A percentile compares a stretch with the other conserved stretches of the same genome.
phyloP scores from a whole-genome alignment of 345 rosid species.

The Euphorbia peplus region DNA sequence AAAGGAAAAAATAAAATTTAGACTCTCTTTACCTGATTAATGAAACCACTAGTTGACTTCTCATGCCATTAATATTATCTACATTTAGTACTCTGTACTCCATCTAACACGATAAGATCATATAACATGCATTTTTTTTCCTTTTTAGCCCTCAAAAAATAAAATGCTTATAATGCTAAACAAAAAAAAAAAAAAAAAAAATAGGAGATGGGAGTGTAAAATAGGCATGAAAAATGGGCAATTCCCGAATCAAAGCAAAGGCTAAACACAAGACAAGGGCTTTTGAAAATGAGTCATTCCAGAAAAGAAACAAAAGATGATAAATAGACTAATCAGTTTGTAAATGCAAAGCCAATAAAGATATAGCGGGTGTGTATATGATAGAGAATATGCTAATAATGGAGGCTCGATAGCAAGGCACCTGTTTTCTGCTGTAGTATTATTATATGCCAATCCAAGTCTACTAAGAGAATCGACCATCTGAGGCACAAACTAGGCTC shows the following conservation, averaged over 20 bases:
- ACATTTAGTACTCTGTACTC: neutral
- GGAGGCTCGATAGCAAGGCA: slow-evolving; percentile 99
- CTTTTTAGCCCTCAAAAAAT: neutral
- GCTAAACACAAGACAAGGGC: neutral
- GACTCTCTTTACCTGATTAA: neutral
- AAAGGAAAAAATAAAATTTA: neutral
- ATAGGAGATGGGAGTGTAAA: no score
- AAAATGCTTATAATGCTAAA: neutral
- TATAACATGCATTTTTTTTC: neutral
- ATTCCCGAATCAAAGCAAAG: neutral
- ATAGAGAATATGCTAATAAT: slow-evolving; percentile 48
- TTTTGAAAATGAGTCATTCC: neutral
- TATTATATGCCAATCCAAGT: slow-evolving; percentile 91
- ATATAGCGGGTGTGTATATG: neutral
- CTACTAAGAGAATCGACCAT: slow-evolving; percentile 99
- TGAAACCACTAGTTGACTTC: neutral
- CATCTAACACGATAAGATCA: neutral
- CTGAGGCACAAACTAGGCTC: slow-evolving; percentile 99
- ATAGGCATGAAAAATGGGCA: no score
- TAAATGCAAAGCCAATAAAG: neutral
- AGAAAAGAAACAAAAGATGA: neutral
- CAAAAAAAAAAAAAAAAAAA: neutral
- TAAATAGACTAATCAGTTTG: no score
- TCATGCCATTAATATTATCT: neutral
- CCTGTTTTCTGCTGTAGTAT: slow-evolving; percentile 90